These are phyloP conservation scores for Conticribra weissflogii DNA, from an alignment of 108 stramenopile species.

Conservation along the genomic window DNA sequence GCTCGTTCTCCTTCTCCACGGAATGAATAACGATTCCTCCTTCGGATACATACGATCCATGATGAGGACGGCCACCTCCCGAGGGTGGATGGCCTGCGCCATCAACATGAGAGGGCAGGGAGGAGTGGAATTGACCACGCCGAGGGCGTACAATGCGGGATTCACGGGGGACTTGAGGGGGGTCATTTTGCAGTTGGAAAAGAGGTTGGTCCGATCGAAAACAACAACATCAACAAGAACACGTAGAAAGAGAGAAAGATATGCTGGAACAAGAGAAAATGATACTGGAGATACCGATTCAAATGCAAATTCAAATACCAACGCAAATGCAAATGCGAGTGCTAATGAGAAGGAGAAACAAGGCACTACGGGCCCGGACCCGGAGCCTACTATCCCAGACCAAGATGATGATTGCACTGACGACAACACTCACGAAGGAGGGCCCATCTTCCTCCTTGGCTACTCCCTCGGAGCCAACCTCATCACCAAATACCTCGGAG, in stretches of 20 bases:
- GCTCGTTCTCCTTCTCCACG: conserved; percentile 77
- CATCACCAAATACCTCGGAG: conserved; percentile 86
- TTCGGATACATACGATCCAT: conserved; percentile 87
- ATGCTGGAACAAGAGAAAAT: no score
- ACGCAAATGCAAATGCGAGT: no score
- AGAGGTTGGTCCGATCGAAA: conserved; percentile 36
- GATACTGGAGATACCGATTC: no score
- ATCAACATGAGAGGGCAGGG: conserved; percentile 83
- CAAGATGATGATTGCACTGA: not conserved
- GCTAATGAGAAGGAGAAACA: not conserved
- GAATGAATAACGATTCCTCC: conserved; percentile 87
- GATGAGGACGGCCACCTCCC: conserved; percentile 67
- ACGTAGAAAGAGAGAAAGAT: not conserved
- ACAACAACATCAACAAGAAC: not conserved
- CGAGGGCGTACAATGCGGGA: conserved; percentile 74
- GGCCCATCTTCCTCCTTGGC: conserved; percentile 74
- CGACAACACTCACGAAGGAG: conserved; percentile 34
- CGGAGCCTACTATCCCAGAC: no score
- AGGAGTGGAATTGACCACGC: conserved; percentile 58
- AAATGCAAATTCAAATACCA: no score
- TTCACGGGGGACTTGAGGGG: conserved; percentile 83
- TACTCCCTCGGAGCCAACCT: conserved; percentile 84
- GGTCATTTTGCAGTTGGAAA: conserved; percentile 62
- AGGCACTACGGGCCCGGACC: not conserved
- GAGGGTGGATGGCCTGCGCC: conserved; percentile 83